Evolutionary conservation across 768 basidiomycete species (phyloP), one percentile per base, ranked within the genome.

Genomic region (Plicaturopsis crispa): DNA sequence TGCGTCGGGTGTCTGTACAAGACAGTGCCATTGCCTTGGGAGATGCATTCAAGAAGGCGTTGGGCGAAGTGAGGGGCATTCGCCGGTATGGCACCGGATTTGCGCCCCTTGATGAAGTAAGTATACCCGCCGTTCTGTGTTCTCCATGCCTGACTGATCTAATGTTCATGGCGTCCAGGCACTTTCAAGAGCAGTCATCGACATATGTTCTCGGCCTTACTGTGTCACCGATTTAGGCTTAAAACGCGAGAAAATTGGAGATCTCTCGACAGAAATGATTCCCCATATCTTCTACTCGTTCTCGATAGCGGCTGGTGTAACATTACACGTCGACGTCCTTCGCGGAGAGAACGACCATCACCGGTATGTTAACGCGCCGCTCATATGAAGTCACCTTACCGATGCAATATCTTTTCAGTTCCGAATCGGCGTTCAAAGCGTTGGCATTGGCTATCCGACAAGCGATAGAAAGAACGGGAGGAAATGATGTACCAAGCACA

Each of bases 361-460:
- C 62, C 80, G 87, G 94, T 92, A 52, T 43, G 79, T 55, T 22
- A 23, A 5, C 10, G 18, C n/a, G 48, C 10, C 19, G 1, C 21
- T 22, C 30, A 13, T 6, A 18, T 13, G 14, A 19, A 12, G 17
- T 20, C 22, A n/a, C 5, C n/a, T n/a, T n/a, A n/a, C n/a, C n/a
- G n/a, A 30, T 48, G 18, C 24, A 33, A 35, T 40, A 17, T 32
- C 35, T 40, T 30, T 22, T 12, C 51, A 98, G 96, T 38, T 81
- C 93, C 10, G 96, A 99, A 61, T 91, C 93, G 3, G 91, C 94
- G 4, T 99, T 99, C 77, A 99, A 99, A 63, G 94, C 96, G 1
- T 63, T 98, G 14, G 96, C 96, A 1, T 68, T 99, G 24, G 96
- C 94, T 6, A 92, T 99, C 48, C 79, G 84, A 39, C 80, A 97